Percentiles rank a stretch among this genome's conserved stretches.
These are phyloP conservation scores for Colletotrichum horii DNA, from an alignment of 2,329 filamentous ascomycete genomes.

Conservation along the genomic window DNA sequence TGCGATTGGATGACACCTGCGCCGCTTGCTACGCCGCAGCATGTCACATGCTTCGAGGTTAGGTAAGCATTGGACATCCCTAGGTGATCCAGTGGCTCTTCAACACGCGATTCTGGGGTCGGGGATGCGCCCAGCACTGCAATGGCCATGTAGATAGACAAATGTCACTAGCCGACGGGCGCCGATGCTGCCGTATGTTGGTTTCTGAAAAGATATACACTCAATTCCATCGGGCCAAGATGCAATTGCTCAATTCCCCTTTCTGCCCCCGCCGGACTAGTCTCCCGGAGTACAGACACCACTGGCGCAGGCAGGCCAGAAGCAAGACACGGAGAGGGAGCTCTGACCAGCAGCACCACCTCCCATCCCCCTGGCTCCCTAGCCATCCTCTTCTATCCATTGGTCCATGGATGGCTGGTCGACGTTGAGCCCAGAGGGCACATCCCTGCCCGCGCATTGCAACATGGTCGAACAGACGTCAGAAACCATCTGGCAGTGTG, in stretches of 20 bases:
- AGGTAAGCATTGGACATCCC: background rate
- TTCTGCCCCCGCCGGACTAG: background rate
- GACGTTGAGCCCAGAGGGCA: background rate
- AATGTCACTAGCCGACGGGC: background rate
- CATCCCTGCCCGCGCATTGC: constrained; percentile 15
- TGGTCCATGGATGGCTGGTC: background rate
- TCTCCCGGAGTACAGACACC: background rate
- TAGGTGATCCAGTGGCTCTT: too few species aligned
- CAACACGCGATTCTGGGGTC: constrained; percentile 3
- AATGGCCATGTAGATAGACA: background rate
- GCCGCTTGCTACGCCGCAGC: background rate
- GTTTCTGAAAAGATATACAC: background rate
- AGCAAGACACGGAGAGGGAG: background rate
- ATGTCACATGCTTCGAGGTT: constrained; percentile 18
- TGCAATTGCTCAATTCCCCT: background rate
- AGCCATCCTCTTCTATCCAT: background rate
- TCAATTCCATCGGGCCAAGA: background rate
- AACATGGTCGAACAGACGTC: background rate
- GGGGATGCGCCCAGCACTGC: background rate
- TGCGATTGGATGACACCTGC: constrained; percentile 13
- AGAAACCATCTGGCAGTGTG: constrained; percentile 3
- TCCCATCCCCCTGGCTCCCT: background rate
- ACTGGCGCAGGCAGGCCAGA: background rate
- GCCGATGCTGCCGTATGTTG: background rate
- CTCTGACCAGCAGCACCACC: constrained; percentile 8